A percentile compares a stretch with the other conserved stretches of the same genome.
Evolutionary conservation across 2,329 filamentous ascomycete species (phyloP).

Genomic region (Teratosphaeria zuluensis): DNA sequence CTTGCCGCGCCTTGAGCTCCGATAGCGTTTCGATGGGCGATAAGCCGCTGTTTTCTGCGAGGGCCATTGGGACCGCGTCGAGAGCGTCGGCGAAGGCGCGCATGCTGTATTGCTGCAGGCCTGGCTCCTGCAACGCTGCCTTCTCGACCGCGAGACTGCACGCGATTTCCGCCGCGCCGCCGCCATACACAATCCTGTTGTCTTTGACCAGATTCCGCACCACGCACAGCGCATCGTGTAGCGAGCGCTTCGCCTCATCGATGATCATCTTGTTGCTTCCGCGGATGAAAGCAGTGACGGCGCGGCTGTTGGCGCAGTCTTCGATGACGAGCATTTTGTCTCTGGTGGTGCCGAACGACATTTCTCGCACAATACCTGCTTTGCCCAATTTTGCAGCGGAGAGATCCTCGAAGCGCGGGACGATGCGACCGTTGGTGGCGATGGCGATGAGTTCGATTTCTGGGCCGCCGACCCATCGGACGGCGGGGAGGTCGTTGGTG

Average conservation of each 20-base stretch:
- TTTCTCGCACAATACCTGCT: slow-evolving; percentile 83
- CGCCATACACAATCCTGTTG: slow-evolving; percentile 95
- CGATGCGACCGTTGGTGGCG: slow-evolving; percentile 94
- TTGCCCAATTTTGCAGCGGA: slow-evolving; percentile 81
- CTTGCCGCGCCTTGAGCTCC: slow-evolving; percentile 90
- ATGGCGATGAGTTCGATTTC: slow-evolving; percentile 99
- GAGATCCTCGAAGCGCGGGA: slow-evolving; percentile 92
- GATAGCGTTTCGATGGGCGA: slow-evolving; percentile 94
- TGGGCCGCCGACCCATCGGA: slow-evolving; percentile 94
- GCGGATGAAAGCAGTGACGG: slow-evolving; percentile 90
- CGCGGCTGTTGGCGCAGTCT: slow-evolving; percentile 94
- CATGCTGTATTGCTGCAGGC: slow-evolving; percentile 99
- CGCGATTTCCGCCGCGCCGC: slow-evolving; percentile 91
- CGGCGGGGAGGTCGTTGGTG: slow-evolving; percentile 90
- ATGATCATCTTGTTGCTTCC: slow-evolving; percentile 99
- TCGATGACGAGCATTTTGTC: slow-evolving; percentile 99
- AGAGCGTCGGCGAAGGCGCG: slow-evolving; percentile 92
- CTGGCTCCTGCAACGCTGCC: slow-evolving; percentile 78
- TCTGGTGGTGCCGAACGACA: slow-evolving; percentile 92
- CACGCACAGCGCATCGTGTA: slow-evolving; percentile 95
- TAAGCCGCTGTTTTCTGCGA: slow-evolving; percentile 93
- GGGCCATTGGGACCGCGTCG: slow-evolving; percentile 85
- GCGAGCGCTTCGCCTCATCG: slow-evolving; percentile 93
- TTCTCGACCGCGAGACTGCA: slow-evolving; percentile 95
- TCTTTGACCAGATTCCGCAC: slow-evolving; percentile 93